Evolutionary conservation across 176 grass and related monocot species (phyloP), one percentile per base, ranked within the genome.

Genomic region (Elaeis guineensis): DNA sequence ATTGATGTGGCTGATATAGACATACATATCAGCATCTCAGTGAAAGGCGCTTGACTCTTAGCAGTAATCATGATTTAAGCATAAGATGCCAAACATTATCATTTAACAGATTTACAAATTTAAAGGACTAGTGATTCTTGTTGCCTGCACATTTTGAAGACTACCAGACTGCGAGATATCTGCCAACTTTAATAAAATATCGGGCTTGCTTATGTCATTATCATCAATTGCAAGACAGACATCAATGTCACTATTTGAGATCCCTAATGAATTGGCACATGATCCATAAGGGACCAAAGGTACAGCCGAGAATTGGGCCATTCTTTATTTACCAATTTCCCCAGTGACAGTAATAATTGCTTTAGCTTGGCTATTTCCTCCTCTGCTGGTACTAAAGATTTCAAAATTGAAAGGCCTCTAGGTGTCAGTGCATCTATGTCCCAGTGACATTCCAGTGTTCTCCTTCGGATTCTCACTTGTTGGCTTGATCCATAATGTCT

Each of bases 221-320:
- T 77, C 65, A 63, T 89, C 65, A 67, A 97, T 85, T 29, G 80
- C 75, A 29, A 97, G 84, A 82, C 92, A 91, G 64, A 97, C 71
- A 80, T 97, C 92, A 71, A 97, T 85, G 65, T 97, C 92, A 75
- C 92, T 97, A 73, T 91, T 91, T 54, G 87, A 80, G 63, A 91
- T 86, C 50, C 83, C 92, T 4, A 97, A 97, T 19, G 78, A 85
- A 76, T 82, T 97, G 17, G 92, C 92, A 80, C 92, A 97, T 51
- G 87, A 97, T 71, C 92, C 87, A 80, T 97, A 97, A n/a, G n/a
- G n/a, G n/a, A n/a, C n/a, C n/a, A n/a, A 18, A 97, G 77, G 66
- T 80, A 79, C 48, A 97, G 66, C 64, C 74, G 76, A 69, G 92
- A 75, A 72, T 78, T 65, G 66, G 92, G 87, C 92, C 84, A 97